Base-by-base conservation (phyloP, 805 yeast species). In the Tetrapisispora pingtungensis region DNA sequence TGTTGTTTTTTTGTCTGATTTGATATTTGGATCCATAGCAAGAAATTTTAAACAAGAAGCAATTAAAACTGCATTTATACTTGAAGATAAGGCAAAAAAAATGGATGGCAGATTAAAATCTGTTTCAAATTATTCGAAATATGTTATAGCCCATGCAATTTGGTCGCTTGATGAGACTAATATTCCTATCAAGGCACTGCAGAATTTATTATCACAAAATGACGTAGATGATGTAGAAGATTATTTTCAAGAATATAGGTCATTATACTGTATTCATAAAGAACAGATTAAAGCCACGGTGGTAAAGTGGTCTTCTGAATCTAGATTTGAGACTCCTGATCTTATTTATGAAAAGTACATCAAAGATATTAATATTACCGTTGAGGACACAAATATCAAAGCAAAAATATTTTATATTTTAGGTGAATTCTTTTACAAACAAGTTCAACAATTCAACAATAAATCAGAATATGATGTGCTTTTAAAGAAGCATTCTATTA, bases 401-500 rank as follows among this genome's bases (percentile, higher is more conserved):
- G 75, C 80, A 0, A 60, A 66, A 31, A 72, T 80, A 6, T 81
- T 61, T 55, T 81, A 75, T 48, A 67, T 71, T 2, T 71, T 83
- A 52, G 97, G 89, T 0, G 67, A 71, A 27, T 88, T 88, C 56
- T 84, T 96, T 57, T 83, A 82, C 52, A 62, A 67, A 7, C 89
- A 84, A 53, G 62, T 74, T 26, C 71, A 73, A 48, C 69, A 74
- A 4, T 57, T 70, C 5, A 62, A 65, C 2, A 56, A 72, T 17
- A 68, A 64, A 35, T 73, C 70, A 3, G 74, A 74, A 14, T 67
- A 81, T 1, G 50, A 55, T 12, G 70, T 67, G 28, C 53, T 68
- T 6, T 66, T 68, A 18, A 62, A 55, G 17, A 60, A 77, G 32
- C 66, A 73, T n/a, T 48, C 53, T 1, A 63, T 60, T 10, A 77